Evolutionary conservation across 768 basidiomycete species (phyloP).

Genomic region (Trametes coccinea): DNA sequence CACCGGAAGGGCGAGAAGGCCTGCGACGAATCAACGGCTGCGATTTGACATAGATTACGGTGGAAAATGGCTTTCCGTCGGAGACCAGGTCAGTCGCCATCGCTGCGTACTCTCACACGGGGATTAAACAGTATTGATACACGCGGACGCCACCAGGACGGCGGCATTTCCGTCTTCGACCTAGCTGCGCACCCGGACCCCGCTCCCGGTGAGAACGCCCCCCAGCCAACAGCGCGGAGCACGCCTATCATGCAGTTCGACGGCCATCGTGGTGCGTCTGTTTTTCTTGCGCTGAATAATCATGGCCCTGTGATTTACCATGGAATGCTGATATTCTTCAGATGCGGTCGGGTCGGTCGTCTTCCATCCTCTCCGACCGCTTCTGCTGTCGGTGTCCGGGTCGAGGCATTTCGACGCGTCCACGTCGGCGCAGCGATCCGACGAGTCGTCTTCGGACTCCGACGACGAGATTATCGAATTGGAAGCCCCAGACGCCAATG

Average conservation of each 20-base stretch:
- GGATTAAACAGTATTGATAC: not conserved
- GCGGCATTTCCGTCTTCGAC: conserved; percentile 61
- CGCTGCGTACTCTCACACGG: not conserved
- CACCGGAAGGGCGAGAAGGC: not conserved
- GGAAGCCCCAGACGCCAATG: not conserved
- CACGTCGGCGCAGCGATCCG: conserved; percentile 3
- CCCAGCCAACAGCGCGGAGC: conserved; percentile 11
- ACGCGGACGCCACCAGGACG: conserved; percentile 43
- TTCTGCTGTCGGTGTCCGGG: conserved; percentile 68
- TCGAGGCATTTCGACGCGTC: conserved; percentile 64
- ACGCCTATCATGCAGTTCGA: conserved; percentile 18
- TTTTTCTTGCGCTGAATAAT: conserved; percentile 1
- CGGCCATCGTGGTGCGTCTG: conserved; percentile 17
- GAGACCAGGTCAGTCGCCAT: conserved; percentile 59
- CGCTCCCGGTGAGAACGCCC: conserved; percentile 5
- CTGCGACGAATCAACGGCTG: conserved; percentile 70
- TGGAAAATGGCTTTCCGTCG: conserved; percentile 64
- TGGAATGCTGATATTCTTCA: conserved; percentile 30
- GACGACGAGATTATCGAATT: conserved; percentile 6
- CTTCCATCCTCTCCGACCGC: conserved; percentile 66
- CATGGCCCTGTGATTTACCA: not conserved
- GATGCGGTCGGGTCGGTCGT: conserved; percentile 73
- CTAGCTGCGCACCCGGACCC: conserved; percentile 32
- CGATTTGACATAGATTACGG: conserved; percentile 74
- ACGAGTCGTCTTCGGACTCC: conserved; percentile 7